These are phyloP conservation scores for Thielaviopsis cerberus DNA, from an alignment of 2,329 filamentous ascomycete genomes.

Conservation along the genomic window DNA sequence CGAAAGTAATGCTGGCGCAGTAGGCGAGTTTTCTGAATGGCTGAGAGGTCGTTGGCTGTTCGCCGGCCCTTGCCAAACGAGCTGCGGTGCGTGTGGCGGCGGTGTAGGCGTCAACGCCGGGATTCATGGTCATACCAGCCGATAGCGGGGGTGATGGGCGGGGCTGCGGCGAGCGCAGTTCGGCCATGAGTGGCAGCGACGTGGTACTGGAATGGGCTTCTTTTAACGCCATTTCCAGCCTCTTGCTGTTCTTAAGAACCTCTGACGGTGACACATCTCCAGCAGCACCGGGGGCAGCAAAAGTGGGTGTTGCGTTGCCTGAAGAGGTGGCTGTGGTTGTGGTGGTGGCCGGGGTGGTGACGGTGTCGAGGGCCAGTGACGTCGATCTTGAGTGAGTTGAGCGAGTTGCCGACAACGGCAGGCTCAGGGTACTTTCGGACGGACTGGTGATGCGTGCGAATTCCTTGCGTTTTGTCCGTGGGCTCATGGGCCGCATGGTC, in stretches of 20 bases:
- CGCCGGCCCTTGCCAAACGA: conserved; percentile 28
- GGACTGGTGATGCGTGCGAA: conserved; percentile 9
- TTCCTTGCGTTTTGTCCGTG: conserved; percentile 28
- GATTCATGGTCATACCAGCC: conserved; percentile 28
- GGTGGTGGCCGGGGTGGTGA: neutral
- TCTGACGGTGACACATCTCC: neutral
- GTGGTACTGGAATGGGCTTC: conserved; percentile 50
- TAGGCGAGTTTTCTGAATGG: conserved; percentile 49
- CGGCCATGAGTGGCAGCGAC: conserved; percentile 42
- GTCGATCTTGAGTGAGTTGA: neutral
- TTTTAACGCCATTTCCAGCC: conserved; percentile 30
- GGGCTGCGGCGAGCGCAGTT: conserved; percentile 32
- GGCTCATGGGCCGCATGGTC: conserved; percentile 37
- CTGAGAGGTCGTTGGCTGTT: conserved; percentile 42
- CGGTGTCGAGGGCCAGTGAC: conserved; percentile 10
- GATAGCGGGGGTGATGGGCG: conserved; percentile 40
- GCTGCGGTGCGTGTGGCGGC: conserved; percentile 42
- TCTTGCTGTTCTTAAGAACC: conserved; percentile 25
- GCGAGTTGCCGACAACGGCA: neutral
- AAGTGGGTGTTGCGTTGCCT: conserved; percentile 3
- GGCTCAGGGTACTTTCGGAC: conserved; percentile 2
- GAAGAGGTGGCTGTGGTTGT: neutral
- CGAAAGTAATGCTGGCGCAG: conserved; percentile 69
- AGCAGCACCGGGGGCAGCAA: neutral
- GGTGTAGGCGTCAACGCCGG: conserved; percentile 27